Conservation (phyloP, 1,139 yeast genomes). For the Zygoascus hellenicus region DNA sequence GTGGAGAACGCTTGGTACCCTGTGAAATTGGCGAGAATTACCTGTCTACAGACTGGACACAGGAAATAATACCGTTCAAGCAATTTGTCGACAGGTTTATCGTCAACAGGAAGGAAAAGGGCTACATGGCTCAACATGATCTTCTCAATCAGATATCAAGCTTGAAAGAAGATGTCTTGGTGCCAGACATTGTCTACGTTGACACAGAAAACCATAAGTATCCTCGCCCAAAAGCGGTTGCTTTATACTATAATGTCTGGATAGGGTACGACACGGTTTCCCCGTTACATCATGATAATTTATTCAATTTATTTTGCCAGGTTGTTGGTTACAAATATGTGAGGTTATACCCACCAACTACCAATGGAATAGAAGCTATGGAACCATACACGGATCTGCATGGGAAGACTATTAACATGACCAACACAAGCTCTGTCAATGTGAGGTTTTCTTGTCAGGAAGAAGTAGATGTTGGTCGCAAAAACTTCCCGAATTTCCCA, state of each 20-base stretch:
- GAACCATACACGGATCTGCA: not conserved
- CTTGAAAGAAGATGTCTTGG: constrained; percentile 18
- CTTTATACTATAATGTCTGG: constrained; percentile 21
- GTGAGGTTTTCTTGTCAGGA: not conserved
- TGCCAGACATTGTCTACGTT: constrained; percentile 20
- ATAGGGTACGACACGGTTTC: constrained; percentile 26
- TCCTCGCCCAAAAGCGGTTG: constrained; percentile 13
- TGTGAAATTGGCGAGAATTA: constrained; percentile 25
- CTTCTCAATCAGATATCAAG: constrained; percentile 19
- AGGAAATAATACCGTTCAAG: constrained; percentile 17
- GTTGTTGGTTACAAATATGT: constrained; percentile 27
- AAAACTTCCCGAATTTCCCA: constrained; percentile 20
- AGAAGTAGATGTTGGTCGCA: constrained; percentile 10
- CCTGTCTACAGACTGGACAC: constrained; percentile 21
- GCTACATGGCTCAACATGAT: constrained; percentile 24
- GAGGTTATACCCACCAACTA: constrained; percentile 19
- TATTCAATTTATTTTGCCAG: constrained; percentile 25
- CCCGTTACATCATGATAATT: constrained; percentile 25
- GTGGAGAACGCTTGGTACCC: constrained; percentile 24
- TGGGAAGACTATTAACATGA: constrained; percentile 11
- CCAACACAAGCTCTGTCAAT: constrained; percentile 24
- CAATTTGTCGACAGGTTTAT: constrained; percentile 15
- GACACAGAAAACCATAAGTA: constrained; percentile 6
- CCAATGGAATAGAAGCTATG: constrained; percentile 17
- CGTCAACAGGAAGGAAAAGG: not conserved